Evolutionary conservation across 2,329 filamentous ascomycete genomes (phyloP).

Genomic region (Emericellopsis cladophorae): DNA sequence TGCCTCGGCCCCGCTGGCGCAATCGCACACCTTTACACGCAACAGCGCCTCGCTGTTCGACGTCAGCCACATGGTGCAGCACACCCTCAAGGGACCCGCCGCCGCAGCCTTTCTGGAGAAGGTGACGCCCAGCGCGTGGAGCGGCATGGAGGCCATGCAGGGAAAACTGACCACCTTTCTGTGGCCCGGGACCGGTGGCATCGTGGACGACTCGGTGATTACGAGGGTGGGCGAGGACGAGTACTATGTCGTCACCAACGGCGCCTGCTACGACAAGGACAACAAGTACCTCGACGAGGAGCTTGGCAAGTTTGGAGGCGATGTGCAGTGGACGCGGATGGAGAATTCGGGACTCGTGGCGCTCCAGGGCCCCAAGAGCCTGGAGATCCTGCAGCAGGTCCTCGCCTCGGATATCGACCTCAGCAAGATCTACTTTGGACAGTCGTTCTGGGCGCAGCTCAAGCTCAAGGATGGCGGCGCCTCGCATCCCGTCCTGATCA

Average conservation of each 20-base stretch:
- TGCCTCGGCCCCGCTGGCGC: constrained; percentile 58
- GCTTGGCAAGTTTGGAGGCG: constrained; percentile 43
- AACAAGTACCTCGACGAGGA: constrained; percentile 61
- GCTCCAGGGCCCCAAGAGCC: constrained; percentile 73
- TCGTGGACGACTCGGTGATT: constrained; percentile 89
- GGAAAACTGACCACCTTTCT: constrained; percentile 80
- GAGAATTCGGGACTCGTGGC: constrained; percentile 70
- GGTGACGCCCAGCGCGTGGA: constrained; percentile 67
- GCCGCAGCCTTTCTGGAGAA: constrained; percentile 72
- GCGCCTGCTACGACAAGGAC: constrained; percentile 83
- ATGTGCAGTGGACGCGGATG: constrained; percentile 55
- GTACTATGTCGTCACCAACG: constrained; percentile 95
- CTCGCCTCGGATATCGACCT: constrained; percentile 46
- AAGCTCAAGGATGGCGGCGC: constrained; percentile 39
- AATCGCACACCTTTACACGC: constrained; percentile 84
- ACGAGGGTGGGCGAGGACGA: constrained; percentile 60
- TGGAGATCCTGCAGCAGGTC: constrained; percentile 52
- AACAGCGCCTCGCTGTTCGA: constrained; percentile 85
- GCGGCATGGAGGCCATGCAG: constrained; percentile 49
- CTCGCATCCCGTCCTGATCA: constrained; percentile 46
- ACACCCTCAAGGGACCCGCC: constrained; percentile 69
- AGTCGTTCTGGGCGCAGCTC: constrained; percentile 53
- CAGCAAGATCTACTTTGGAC: constrained; percentile 68
- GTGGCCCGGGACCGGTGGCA: constrained; percentile 70
- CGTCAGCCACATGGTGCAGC: constrained; percentile 93